These are phyloP conservation scores for Phaeotremella skinneri DNA, from an alignment of 768 basidiomycete genomes.

Conservation along the genomic window DNA sequence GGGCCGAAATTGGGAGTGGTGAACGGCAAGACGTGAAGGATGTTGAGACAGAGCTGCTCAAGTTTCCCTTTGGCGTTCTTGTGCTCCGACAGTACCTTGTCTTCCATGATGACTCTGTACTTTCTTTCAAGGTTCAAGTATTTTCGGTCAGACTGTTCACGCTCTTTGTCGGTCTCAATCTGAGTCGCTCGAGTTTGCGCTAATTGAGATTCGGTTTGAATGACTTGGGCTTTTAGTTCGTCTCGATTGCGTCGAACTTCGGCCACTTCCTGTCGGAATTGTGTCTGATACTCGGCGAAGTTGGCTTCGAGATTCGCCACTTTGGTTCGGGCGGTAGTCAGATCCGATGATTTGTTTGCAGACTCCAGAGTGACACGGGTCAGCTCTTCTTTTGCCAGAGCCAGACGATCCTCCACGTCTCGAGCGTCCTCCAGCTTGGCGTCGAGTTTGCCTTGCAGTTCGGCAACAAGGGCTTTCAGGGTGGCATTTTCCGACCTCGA, in stretches of 20 bases:
- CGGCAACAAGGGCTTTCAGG: neutral
- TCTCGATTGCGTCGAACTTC: neutral
- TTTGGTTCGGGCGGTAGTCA: neutral
- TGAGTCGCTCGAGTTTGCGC: neutral
- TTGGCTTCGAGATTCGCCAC: neutral
- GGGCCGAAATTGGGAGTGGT: neutral
- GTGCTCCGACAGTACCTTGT: neutral
- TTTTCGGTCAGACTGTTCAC: neutral
- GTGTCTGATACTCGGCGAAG: neutral
- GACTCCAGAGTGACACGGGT: neutral
- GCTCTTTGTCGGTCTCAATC: neutral
- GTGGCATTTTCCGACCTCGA: neutral
- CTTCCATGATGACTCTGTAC: neutral
- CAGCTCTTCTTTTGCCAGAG: neutral
- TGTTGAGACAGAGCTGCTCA: neutral
- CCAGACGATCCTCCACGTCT: neutral
- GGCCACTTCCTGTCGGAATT: neutral
- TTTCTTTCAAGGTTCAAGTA: neutral
- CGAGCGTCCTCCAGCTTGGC: neutral
- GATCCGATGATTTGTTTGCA: neutral
- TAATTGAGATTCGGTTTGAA: neutral
- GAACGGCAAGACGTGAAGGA: neutral
- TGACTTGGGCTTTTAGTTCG: neutral
- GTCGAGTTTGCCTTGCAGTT: neutral
- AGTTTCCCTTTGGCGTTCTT: neutral